phyloP scores from a whole-genome alignment of 805 yeast genomes.

The Metschnikowia matae region DNA sequence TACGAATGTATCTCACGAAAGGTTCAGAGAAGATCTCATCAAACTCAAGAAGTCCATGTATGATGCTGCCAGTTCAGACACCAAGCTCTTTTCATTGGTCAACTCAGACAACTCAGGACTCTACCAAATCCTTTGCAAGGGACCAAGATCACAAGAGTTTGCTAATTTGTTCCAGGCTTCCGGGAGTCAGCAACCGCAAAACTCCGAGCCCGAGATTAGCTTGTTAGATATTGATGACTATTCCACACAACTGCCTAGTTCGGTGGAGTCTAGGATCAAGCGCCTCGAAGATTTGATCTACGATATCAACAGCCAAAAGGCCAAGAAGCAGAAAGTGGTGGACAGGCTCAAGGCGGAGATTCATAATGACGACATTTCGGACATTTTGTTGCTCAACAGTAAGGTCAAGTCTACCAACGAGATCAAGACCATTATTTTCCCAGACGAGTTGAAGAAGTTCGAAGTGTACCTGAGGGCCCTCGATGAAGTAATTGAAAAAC shows the following conservation, averaged over 20 bases:
- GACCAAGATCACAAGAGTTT: slow-evolving; percentile 40
- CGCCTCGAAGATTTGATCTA: slow-evolving; percentile 54
- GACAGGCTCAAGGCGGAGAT: slow-evolving; percentile 64
- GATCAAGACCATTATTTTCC: slow-evolving; percentile 51
- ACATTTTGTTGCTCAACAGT: slow-evolving; percentile 60
- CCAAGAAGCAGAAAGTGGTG: slow-evolving; percentile 59
- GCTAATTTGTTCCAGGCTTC: slow-evolving; percentile 24
- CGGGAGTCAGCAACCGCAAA: slow-evolving; percentile 3
- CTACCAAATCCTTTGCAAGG: slow-evolving; percentile 32
- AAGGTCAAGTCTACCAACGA: slow-evolving; percentile 56
- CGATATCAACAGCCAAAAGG: slow-evolving; percentile 57
- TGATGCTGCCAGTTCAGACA: slow-evolving; percentile 61
- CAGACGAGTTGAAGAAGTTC: slow-evolving; percentile 73
- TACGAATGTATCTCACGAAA: slow-evolving; percentile 6
- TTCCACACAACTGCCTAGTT: slow-evolving; percentile 19
- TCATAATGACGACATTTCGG: slow-evolving; percentile 81
- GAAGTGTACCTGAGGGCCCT: slow-evolving; percentile 62
- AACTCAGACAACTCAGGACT: slow-evolving; percentile 27
- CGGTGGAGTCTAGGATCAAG: slow-evolving; percentile 35
- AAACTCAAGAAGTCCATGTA: slow-evolving; percentile 55
- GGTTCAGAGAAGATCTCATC: slow-evolving; percentile 50
- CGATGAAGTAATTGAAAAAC: slow-evolving; percentile 64
- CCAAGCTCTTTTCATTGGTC: slow-evolving; percentile 46
- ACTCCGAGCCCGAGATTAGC: slow-evolving; percentile 34
- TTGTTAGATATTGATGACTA: slow-evolving; percentile 68